Conservation (phyloP, 1,284 basidiomycete species). For the Rhodotorula glutinis region DNA sequence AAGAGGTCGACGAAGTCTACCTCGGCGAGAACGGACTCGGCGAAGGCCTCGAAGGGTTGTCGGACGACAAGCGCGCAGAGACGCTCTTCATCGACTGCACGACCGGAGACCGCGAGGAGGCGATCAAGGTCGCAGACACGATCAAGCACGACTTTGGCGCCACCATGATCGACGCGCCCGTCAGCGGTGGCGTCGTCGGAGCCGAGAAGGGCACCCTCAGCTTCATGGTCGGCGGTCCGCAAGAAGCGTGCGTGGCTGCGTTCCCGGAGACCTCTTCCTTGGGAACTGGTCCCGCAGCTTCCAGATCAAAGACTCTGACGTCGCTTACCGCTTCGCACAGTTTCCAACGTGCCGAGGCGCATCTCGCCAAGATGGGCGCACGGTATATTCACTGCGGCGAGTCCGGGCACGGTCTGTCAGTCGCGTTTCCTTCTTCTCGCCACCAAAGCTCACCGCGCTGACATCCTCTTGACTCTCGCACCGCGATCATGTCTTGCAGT, state of each 20-base stretch:
- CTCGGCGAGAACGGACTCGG: constrained; percentile 43
- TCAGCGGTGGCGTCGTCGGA: constrained; percentile 81
- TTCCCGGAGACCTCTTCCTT: too few species aligned
- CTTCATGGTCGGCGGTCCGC: constrained; percentile 80
- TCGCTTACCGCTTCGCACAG: background rate
- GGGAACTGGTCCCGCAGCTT: background rate
- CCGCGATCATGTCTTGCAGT: background rate
- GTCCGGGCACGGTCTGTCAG: constrained; percentile 67
- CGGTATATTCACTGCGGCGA: constrained; percentile 78
- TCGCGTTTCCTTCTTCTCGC: background rate
- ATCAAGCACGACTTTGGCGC: constrained; percentile 58
- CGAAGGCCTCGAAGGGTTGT: constrained; percentile 30
- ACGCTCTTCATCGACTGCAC: constrained; percentile 83
- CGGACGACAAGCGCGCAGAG: constrained; percentile 20
- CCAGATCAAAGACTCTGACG: too few species aligned
- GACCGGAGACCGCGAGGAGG: constrained; percentile 73
- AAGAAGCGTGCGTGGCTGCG: constrained; percentile 52
- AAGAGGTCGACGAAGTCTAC: constrained; percentile 51
- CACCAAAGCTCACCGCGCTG: too few species aligned
- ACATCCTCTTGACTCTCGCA: background rate
- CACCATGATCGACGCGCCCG: constrained; percentile 81
- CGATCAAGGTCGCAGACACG: constrained; percentile 59
- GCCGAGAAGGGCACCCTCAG: constrained; percentile 80
- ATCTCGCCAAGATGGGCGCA: constrained; percentile 64
- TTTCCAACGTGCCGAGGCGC: constrained; percentile 59